A percentile compares a stretch with the other conserved stretches of the same genome.
These are phyloP conservation scores for Anaeromyces robustus DNA, from an alignment of 192 early-diverging fungal genomes.

Conservation along the genomic window DNA sequence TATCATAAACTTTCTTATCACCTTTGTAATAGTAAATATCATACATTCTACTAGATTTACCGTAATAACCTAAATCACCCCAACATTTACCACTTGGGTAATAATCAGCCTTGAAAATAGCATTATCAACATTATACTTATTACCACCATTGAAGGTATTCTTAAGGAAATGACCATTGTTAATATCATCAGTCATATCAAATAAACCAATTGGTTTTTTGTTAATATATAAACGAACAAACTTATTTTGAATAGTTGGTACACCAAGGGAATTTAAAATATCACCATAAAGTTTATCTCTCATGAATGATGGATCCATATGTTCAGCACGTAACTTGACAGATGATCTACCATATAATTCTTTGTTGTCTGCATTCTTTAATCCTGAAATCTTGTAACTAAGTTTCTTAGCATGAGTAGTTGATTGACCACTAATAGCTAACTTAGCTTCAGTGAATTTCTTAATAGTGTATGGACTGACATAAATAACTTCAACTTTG, in stretches of 20 bases:
- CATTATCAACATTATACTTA: not conserved
- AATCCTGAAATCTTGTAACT: no score
- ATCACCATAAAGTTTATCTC: not conserved
- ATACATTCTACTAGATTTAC: not conserved
- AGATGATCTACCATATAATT: not conserved
- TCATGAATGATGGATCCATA: no score
- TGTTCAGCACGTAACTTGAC: no score
- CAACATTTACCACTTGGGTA: not conserved
- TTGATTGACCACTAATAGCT: not conserved
- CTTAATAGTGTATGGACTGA: not conserved
- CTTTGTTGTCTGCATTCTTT: not conserved
- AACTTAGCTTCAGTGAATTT: not conserved
- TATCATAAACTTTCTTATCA: not conserved
- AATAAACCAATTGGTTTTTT: not conserved
- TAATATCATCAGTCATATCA: not conserved
- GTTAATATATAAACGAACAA: not conserved
- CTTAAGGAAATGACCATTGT: not conserved
- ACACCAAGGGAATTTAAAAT: not conserved
- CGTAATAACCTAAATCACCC: not conserved
- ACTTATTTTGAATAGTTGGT: not conserved
- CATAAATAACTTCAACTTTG: no score
- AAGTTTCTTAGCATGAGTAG: no score
- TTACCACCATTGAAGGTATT: not conserved
- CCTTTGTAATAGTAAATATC: not conserved
- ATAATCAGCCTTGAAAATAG: not conserved